A percentile compares a stretch with the other conserved stretches of the same genome.
These are phyloP conservation scores for Ceratocystis cubensis DNA, from an alignment of 2,329 filamentous ascomycete genomes.

Conservation along the genomic window DNA sequence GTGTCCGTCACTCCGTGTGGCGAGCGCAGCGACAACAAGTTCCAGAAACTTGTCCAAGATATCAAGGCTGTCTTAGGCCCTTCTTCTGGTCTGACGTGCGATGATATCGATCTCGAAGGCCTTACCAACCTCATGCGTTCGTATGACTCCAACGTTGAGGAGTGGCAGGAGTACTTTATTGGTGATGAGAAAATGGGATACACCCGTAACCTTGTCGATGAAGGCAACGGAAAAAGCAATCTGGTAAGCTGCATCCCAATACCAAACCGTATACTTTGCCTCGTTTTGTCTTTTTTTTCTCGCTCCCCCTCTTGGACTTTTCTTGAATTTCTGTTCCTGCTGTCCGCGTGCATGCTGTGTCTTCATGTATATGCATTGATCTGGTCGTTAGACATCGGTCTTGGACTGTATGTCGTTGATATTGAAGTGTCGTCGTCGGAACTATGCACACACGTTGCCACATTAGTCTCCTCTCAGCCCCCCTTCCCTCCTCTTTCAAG, in stretches of 20 bases:
- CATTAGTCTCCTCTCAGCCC: not conserved
- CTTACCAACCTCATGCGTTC: constrained; percentile 60
- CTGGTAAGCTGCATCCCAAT: constrained; percentile 40
- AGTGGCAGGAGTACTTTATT: constrained; percentile 67
- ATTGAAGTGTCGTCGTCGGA: not conserved
- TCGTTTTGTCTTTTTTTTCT: not conserved
- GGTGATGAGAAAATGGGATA: constrained; percentile 59
- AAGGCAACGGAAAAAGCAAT: constrained; percentile 71
- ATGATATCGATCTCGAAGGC: constrained; percentile 63
- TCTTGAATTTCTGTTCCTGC: not conserved
- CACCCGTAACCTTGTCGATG: constrained; percentile 79
- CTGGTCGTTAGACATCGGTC: not conserved
- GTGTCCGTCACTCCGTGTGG: constrained; percentile 12
- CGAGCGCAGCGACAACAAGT: constrained; percentile 32
- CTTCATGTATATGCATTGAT: not conserved
- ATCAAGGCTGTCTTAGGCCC: constrained; percentile 65
- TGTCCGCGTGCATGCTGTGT: not conserved
- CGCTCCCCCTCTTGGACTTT: not conserved
- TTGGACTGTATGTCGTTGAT: not conserved
- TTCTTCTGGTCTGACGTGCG: constrained; percentile 68
- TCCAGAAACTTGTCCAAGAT: constrained; percentile 59
- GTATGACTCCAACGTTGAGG: constrained; percentile 54
- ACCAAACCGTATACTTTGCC: not conserved
- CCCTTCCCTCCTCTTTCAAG: not conserved
- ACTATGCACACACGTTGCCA: not conserved